Evolutionary conservation across 148 eudicot genomes (phyloP).

Genomic region (Rhododendron henanense): DNA sequence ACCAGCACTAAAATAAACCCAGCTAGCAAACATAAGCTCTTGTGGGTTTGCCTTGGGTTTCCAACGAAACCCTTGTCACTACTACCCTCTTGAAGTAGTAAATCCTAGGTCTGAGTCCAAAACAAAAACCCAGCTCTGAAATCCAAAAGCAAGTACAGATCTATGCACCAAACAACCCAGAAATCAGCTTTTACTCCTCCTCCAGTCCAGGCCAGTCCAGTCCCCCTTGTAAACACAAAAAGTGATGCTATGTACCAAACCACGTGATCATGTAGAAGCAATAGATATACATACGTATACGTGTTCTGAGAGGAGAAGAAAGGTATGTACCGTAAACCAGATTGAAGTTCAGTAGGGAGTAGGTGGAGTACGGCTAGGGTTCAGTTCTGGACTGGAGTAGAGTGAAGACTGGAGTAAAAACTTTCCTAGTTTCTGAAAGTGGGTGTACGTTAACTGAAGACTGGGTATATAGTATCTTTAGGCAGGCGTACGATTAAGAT

Average conservation of each 20-base stretch:
- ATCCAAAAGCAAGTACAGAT: not conserved
- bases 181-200: not conserved
- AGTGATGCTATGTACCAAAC: too few species aligned
- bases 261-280: too few species aligned
- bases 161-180: not conserved
- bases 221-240: not conserved
- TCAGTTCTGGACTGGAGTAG: not conserved
- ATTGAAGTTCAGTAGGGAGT: not conserved
- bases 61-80: constrained; percentile 3
- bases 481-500: constrained; percentile 26
- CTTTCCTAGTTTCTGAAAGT: not conserved
- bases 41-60: not conserved
- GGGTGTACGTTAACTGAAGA: constrained; percentile 19
- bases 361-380: constrained; percentile 5
- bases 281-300: not conserved
- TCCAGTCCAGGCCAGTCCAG: not conserved
- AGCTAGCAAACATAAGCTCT: not conserved
- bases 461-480: not conserved
- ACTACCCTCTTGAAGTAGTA: not conserved
- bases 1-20: not conserved
- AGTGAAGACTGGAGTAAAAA: not conserved
- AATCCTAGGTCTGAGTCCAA: constrained; percentile 11
- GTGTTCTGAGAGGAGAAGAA: not conserved
- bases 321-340: not conserved
- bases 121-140: not conserved